Evolutionary conservation across 345 rosid species (phyloP), one percentile per base, ranked within the genome.

Genomic region (Eutrema yunnanense): DNA sequence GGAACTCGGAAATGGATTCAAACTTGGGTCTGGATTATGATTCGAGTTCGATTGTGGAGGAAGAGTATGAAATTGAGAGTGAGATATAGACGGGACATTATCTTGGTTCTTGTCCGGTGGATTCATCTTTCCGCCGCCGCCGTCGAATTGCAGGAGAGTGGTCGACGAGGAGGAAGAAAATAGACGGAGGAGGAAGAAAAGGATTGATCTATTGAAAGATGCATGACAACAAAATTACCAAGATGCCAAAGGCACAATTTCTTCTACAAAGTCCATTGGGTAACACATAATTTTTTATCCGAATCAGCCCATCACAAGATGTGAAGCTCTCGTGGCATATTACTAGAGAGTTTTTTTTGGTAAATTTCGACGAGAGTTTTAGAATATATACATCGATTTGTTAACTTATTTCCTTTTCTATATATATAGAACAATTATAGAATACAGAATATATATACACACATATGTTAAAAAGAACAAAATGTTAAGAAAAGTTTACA

Each of bases 31-130:
- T n/a, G 78, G 50, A 8, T 58, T 73, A n/a, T 82, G 78, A 78
- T 51, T 77, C 6, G 86, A 81, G 75, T 60, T 69, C 2, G 80
- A 79, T 34, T 76, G 78, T 3, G 81, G 87, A 63, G 82, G 85
- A 30, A 29, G 68, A 32, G 79, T 61, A 38, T 81, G 65, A 57
- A 81, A 70, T 10, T 82, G 87, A 38, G 84, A 81, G 41, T 73
- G 81, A 36, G 85, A 80, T 13, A 57, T 27, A 12, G 81, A 73
- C 1, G 84, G 80, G 53, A 74, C 82, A 47, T 78, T 76, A 4
- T 82, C 92, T 5, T 62, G 37, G 62, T 56, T 61, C 51, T 78
- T 73, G n/a, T 69, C 73, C 42, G 82, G 73, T 27, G 82, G 82
- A 44, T 85, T 78, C 95, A 88, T 86, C 22, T 50, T 49, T 30